These are phyloP conservation scores for Obelidium mucronatum DNA, from an alignment of 192 early-diverging fungal genomes.

Conservation along the genomic window DNA sequence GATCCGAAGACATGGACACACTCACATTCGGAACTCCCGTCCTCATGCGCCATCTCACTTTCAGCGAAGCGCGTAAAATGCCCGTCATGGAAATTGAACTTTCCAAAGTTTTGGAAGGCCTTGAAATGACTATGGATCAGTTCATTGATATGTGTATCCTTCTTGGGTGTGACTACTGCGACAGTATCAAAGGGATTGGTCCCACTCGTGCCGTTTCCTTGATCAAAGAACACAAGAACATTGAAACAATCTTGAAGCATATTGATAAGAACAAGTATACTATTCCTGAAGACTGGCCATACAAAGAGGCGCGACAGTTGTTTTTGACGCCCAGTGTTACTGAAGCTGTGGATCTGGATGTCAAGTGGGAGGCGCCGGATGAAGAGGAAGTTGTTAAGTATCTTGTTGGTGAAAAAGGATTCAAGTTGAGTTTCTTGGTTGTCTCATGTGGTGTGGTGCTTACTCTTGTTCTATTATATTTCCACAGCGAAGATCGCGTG, in stretches of 20 bases:
- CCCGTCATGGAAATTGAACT: constrained; percentile 90
- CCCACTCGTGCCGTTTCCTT: constrained; percentile 81
- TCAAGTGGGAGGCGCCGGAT: constrained; percentile 61
- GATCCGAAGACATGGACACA: constrained; percentile 99
- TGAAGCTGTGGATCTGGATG: constrained; percentile 73
- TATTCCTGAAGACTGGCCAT: constrained; percentile 91
- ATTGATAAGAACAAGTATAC: constrained; percentile 81
- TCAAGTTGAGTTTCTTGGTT: constrained; percentile 64
- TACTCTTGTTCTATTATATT: not conserved
- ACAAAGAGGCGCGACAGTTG: constrained; percentile 84
- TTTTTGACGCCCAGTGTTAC: constrained; percentile 84
- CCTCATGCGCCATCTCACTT: constrained; percentile 91
- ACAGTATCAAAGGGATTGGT: constrained; percentile 93
- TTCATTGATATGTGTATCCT: constrained; percentile 98
- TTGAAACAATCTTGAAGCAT: constrained; percentile 81
- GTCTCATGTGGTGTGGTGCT: not conserved
- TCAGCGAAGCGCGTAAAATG: constrained; percentile 87
- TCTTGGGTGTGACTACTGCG: constrained; percentile 97
- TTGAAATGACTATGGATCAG: constrained; percentile 76
- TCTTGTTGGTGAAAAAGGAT: constrained; percentile 94
- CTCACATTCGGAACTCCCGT: constrained; percentile 92
- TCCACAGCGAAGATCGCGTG: constrained; percentile 85
- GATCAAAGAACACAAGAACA: constrained; percentile 82
- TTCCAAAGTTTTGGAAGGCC: constrained; percentile 80
- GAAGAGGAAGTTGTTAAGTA: constrained; percentile 85